phyloP scores from a whole-genome alignment of 176 grass and related monocot genomes.

The Ananas comosus region DNA sequence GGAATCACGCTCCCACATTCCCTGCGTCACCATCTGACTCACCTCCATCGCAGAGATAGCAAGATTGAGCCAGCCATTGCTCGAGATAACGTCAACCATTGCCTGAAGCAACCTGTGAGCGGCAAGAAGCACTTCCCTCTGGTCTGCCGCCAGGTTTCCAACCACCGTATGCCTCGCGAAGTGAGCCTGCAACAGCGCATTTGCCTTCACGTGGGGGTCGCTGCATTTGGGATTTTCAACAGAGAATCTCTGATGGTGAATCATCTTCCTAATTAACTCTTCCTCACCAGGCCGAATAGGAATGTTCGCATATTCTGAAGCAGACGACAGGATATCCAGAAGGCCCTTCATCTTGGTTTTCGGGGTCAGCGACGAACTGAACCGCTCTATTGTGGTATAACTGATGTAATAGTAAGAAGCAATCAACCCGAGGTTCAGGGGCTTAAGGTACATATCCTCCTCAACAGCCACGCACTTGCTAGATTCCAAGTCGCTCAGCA shows the following conservation, averaged over 20 bases:
- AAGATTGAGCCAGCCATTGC: conserved; percentile 81
- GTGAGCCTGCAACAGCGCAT: conserved; percentile 83
- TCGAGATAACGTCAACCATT: conserved; percentile 98
- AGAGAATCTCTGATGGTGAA: conserved; percentile 88
- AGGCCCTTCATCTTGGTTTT: conserved; percentile 97
- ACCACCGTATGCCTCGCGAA: conserved; percentile 73
- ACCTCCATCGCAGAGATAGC: conserved; percentile 89
- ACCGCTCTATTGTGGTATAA: conserved; percentile 77
- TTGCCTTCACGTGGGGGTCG: conserved; percentile 84
- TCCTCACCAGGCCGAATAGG: conserved; percentile 78
- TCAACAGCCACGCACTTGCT: conserved; percentile 85
- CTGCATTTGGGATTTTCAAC: conserved; percentile 78
- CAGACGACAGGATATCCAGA: conserved; percentile 74
- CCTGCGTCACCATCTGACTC: conserved; percentile 94
- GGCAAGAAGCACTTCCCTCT: conserved; percentile 75
- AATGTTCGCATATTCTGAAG: conserved; percentile 73
- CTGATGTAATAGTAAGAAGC: conserved; percentile 95
- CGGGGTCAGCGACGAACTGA: conserved; percentile 69
- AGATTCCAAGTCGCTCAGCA: conserved; percentile 61
- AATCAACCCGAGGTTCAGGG: conserved; percentile 92
- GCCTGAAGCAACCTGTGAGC: conserved; percentile 86
- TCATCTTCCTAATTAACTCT: conserved; percentile 67
- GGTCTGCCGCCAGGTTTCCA: conserved; percentile 74
- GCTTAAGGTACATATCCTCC: conserved; percentile 92
- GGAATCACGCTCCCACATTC: conserved; percentile 93